Conservation (phyloP, 129 eudicot genomes). For the Chrysanthemum makinoi region DNA sequence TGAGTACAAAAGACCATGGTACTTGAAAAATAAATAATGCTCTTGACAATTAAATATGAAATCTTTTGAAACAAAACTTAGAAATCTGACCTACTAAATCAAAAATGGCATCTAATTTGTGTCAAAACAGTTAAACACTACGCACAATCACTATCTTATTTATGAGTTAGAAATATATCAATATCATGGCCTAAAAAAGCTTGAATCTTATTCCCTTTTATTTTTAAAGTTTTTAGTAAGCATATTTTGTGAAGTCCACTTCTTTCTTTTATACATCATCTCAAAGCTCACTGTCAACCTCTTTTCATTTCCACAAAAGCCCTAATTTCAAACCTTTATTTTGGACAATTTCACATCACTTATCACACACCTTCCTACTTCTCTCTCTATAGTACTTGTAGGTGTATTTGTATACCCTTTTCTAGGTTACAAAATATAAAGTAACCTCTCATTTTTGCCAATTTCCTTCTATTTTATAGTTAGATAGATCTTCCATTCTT, state of each 20-base stretch:
- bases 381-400: constrained; percentile 38
- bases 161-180: too few species aligned
- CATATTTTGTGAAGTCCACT: constrained; percentile 31
- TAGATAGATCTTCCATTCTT: constrained; percentile 31
- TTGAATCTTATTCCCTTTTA: too few species aligned
- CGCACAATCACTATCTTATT: too few species aligned
- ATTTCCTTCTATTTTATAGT: not conserved
- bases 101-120: too few species aligned
- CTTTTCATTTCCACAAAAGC: constrained; percentile 64
- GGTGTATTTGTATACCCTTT: constrained; percentile 39
- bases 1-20: too few species aligned
- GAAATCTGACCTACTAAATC: too few species aligned
- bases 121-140: too few species aligned
- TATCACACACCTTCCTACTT: constrained; percentile 20
- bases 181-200: too few species aligned
- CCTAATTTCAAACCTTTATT: constrained; percentile 47
- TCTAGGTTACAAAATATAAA: constrained; percentile 32
- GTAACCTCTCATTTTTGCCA: constrained; percentile 33
- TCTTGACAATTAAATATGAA: too few species aligned
- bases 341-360: constrained; percentile 35
- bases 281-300: constrained; percentile 54
- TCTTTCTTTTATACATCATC: constrained; percentile 45
- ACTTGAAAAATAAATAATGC: too few species aligned
- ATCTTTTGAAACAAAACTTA: too few species aligned
- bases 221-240: not conserved